Conservation (phyloP, 208 protist genomes). For the Crithidia fasciculata region DNA sequence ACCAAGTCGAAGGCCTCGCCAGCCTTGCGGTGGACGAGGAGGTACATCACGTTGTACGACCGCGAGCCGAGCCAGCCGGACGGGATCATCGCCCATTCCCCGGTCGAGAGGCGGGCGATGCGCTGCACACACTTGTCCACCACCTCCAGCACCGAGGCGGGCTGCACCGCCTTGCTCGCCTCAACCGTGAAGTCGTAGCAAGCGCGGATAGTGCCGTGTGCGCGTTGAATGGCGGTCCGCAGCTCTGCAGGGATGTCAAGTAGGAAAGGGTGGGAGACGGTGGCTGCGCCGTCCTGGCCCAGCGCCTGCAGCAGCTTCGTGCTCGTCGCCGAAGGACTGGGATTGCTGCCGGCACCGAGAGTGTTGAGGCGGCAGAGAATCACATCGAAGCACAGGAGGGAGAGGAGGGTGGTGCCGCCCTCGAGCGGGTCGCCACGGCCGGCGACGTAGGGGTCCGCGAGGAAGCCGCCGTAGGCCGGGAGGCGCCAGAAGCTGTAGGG, state of each 20-base stretch:
- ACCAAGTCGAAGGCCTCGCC: slow-evolving; percentile 41
- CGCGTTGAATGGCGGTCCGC: slow-evolving; percentile 44
- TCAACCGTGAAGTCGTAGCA: slow-evolving; percentile 46
- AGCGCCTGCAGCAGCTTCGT: slow-evolving; percentile 35
- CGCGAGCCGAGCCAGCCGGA: slow-evolving; percentile 55
- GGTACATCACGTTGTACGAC: slow-evolving; percentile 47
- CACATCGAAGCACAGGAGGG: slow-evolving; percentile 52
- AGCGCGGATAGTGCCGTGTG: slow-evolving; percentile 42
- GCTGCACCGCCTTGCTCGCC: slow-evolving; percentile 33
- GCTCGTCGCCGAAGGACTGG: slow-evolving; percentile 13
- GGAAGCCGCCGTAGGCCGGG: slow-evolving; percentile 53
- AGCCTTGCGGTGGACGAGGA: slow-evolving; percentile 46
- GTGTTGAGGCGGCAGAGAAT: slow-evolving; percentile 63
- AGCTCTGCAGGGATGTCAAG: slow-evolving; percentile 32
- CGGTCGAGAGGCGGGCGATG: slow-evolving; percentile 39
- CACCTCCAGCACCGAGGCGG: slow-evolving; percentile 36
- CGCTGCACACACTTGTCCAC: slow-evolving; percentile 34
- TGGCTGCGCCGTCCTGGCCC: slow-evolving; percentile 22
- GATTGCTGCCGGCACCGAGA: slow-evolving; percentile 23
- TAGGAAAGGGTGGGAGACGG: slow-evolving; percentile 47
- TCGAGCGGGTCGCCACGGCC: slow-evolving; percentile 54
- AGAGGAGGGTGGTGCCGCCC: slow-evolving; percentile 32
- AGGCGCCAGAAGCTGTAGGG: slow-evolving; percentile 59
- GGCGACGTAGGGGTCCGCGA: slow-evolving; percentile 72
- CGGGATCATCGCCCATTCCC: slow-evolving; percentile 63